phyloP scores from a whole-genome alignment of 805 yeast species.

The Candida cerambycidarum region DNA sequence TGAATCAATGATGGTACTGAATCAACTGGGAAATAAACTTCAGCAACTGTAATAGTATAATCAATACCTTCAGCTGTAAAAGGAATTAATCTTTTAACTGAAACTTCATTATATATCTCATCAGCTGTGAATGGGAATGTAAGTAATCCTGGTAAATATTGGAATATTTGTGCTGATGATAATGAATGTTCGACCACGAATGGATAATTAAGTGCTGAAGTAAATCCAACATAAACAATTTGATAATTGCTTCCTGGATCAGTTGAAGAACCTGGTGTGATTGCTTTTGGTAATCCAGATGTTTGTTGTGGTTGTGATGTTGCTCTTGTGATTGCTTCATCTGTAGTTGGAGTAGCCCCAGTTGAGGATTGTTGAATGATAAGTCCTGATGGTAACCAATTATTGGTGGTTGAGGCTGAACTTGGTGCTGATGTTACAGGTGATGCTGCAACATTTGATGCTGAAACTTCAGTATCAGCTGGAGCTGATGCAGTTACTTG shows the following conservation, averaged over 20 bases:
- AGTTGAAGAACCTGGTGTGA: conserved; percentile 62
- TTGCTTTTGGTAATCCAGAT: conserved; percentile 70
- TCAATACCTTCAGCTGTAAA: conserved; percentile 50
- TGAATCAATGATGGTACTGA: conserved; percentile 50
- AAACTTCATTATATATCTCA: conserved; percentile 38
- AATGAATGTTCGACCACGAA: conserved; percentile 72
- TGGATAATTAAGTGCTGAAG: conserved; percentile 75
- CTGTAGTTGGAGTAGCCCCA: conserved; percentile 22
- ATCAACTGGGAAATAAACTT: conserved; percentile 71
- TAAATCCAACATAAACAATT: conserved; percentile 75
- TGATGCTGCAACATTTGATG: conserved; percentile 4
- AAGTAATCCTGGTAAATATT: conserved; percentile 77
- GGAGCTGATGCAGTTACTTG: no score
- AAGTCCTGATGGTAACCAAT: conserved; percentile 39
- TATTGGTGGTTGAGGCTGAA: conserved; percentile 15
- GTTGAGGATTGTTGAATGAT: conserved; percentile 24
- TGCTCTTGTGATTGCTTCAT: conserved; percentile 36
- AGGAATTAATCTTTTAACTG: conserved; percentile 74
- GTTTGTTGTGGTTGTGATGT: conserved; percentile 28
- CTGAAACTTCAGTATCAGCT: conserved; percentile 10
- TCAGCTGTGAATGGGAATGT: conserved; percentile 53
- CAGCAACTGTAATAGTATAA: conserved; percentile 85
- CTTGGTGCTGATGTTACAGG: conserved; percentile 11
- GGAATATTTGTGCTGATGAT: conserved; percentile 81
- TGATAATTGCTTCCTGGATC: conserved; percentile 47